phyloP scores from a whole-genome alignment of 768 basidiomycete genomes.

The Mycena crocata region DNA sequence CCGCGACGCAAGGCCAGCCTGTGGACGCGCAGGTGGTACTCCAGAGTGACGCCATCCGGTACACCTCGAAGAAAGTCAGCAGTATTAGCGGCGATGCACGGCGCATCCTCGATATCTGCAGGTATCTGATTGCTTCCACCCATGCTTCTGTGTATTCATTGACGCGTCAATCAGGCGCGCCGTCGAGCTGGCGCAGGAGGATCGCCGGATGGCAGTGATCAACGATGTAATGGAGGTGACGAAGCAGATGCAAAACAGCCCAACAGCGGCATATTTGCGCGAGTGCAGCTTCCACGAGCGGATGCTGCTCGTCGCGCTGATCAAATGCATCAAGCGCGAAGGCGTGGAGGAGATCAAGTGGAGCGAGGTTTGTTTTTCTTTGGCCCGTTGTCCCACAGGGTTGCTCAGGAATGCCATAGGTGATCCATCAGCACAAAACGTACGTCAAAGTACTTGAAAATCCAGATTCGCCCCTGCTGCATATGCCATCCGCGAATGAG shows the following conservation, averaged over 20 bases:
- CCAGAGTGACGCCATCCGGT: conserved; percentile 78
- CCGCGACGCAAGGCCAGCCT: conserved; percentile 63
- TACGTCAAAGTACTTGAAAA: conserved; percentile 78
- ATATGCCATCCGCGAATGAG: conserved; percentile 71
- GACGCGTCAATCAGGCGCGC: conserved; percentile 65
- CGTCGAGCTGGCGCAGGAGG: conserved; percentile 78
- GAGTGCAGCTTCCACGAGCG: conserved; percentile 91
- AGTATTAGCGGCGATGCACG: conserved; percentile 94
- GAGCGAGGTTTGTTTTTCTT: conserved; percentile 66
- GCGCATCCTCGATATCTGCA: conserved; percentile 91
- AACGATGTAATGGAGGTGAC: conserved; percentile 85
- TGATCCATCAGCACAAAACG: conserved; percentile 80
- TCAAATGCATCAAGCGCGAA: conserved; percentile 84
- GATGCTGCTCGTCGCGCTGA: conserved; percentile 84
- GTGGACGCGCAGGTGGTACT: conserved; percentile 62
- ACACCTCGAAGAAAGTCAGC: conserved; percentile 79
- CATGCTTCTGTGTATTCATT: not conserved
- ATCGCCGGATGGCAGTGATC: conserved; percentile 65
- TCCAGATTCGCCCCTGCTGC: conserved; percentile 46
- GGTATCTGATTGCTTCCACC: conserved; percentile 62
- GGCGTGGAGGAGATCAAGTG: conserved; percentile 91
- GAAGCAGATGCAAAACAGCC: conserved; percentile 90
- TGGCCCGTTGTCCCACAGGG: not conserved
- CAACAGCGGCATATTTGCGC: conserved; percentile 84
- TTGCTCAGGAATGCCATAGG: conserved; percentile 50